Conservation (phyloP, 1,284 basidiomycete genomes). For the Melampsora occidentalis region DNA sequence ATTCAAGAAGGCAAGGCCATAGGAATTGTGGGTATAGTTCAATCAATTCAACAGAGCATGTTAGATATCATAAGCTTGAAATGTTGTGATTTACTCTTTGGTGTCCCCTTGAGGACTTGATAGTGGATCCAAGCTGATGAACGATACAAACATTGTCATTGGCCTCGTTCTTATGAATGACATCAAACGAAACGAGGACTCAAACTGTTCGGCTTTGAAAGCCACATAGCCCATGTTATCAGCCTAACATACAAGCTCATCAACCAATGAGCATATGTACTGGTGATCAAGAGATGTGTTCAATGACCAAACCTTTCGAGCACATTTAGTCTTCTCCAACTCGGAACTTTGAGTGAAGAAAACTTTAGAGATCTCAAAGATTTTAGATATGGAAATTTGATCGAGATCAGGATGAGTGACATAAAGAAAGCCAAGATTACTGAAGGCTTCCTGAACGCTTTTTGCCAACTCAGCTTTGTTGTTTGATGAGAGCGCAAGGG, state of each 20-base stretch:
- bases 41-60: too few species aligned
- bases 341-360: slow-evolving; percentile 7
- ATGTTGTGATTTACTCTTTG: background rate
- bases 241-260: background rate
- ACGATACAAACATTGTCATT: background rate
- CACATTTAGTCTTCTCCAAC: background rate
- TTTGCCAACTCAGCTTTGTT: background rate
- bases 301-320: background rate
- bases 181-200: background rate
- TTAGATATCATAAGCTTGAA: background rate
- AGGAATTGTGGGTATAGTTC: too few species aligned
- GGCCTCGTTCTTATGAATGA: too few species aligned
- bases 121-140: slow-evolving; percentile 8
- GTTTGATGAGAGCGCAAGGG: slow-evolving; percentile 8
- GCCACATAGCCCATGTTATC: slow-evolving; percentile 3
- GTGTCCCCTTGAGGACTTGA: background rate
- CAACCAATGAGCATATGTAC: too few species aligned
- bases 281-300: too few species aligned
- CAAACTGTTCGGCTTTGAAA: slow-evolving; percentile 12
- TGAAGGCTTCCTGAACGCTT: background rate
- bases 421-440: background rate
- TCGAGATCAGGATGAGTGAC: slow-evolving; percentile 6
- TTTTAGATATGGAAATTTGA: background rate
- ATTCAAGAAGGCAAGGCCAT: too few species aligned
- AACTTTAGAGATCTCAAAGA: background rate